Percentiles rank a stretch among this genome's conserved stretches.
Conservation (phyloP, 371 early-diverging fungal genomes). For the Actinomortierella wolfii region DNA sequence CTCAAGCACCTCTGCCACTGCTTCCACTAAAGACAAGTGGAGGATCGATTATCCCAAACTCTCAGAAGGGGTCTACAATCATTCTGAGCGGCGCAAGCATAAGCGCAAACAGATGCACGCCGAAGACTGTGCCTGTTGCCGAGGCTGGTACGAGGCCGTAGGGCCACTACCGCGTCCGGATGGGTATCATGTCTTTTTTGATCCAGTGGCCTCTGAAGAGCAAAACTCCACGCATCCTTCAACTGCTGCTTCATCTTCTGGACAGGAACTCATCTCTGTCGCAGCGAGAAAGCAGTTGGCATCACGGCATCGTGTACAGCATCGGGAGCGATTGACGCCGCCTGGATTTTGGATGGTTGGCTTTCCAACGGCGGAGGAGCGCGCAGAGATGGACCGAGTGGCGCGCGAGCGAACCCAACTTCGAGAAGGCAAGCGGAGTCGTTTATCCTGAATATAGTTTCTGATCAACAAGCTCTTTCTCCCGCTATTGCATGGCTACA, state of each 20-base stretch:
- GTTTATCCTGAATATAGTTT: too few relatives aligned
- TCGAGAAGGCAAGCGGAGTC: too few relatives aligned
- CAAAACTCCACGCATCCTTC: conserved; percentile 33
- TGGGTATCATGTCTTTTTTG: too few relatives aligned
- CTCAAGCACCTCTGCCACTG: too few relatives aligned
- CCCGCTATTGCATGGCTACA: too few relatives aligned
- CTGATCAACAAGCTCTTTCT: too few relatives aligned
- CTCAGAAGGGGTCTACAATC: conserved; percentile 37
- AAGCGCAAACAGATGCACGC: conserved; percentile 45
- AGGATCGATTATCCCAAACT: too few relatives aligned
- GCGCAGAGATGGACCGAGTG: conserved; percentile 31
- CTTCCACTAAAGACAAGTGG: too few relatives aligned
- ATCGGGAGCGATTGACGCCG: conserved; percentile 25
- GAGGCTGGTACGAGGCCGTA: conserved; percentile 35
- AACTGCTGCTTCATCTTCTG: conserved; percentile 31
- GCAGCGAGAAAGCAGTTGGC: conserved; percentile 32
- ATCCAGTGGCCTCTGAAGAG: too few relatives aligned
- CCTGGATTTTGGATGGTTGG: conserved; percentile 41
- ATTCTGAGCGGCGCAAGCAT: conserved; percentile 30
- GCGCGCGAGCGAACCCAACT: conserved; percentile 34
- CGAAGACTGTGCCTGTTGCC: conserved; percentile 41
- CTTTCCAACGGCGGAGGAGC: conserved; percentile 35
- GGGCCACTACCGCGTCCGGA: conserved; percentile 39
- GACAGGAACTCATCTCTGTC: too few relatives aligned
- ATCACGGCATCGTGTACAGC: conserved; percentile 43